phyloP scores from a whole-genome alignment of 768 basidiomycete genomes.

The Paxillus rubicundulus region DNA sequence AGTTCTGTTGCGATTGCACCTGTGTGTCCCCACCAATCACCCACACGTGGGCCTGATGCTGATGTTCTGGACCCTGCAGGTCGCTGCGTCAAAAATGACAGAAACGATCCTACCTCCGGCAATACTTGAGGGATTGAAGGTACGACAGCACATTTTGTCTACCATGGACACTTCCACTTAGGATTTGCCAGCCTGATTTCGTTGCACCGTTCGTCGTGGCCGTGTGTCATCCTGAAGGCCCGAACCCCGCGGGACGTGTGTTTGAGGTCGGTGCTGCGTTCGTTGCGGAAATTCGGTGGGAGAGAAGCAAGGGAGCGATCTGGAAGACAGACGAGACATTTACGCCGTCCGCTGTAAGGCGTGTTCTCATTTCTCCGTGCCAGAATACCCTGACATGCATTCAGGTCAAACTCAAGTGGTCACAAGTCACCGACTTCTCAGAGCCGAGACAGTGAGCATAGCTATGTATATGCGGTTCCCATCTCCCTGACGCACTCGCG shows the following conservation, averaged over 20 bases:
- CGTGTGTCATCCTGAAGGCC: slow-evolving; percentile 80
- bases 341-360: slow-evolving; percentile 86
- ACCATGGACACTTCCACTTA: background rate
- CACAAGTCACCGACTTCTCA: slow-evolving; percentile 75
- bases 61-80: slow-evolving; percentile 39
- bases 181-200: slow-evolving; percentile 61
- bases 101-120: slow-evolving; percentile 94
- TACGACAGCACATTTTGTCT: slow-evolving; percentile 23
- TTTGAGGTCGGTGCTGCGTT: slow-evolving; percentile 95
- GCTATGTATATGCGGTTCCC: background rate
- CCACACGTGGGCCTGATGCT: background rate
- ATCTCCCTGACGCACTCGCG: slow-evolving; percentile 8
- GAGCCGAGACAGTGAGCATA: slow-evolving; percentile 62
- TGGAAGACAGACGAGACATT: slow-evolving; percentile 90
- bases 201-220: slow-evolving; percentile 92
- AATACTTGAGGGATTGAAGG: slow-evolving; percentile 84
- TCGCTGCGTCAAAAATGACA: slow-evolving; percentile 96
- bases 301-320: slow-evolving; percentile 80
- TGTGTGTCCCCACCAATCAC: slow-evolving; percentile 42
- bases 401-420: slow-evolving; percentile 83
- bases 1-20: slow-evolving; percentile 86
- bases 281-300: slow-evolving; percentile 89
- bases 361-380: background rate
- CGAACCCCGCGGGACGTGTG: slow-evolving; percentile 74
- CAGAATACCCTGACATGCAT: background rate